phyloP scores from a whole-genome alignment of 345 rosid species.

The Sonneratia caseolaris region DNA sequence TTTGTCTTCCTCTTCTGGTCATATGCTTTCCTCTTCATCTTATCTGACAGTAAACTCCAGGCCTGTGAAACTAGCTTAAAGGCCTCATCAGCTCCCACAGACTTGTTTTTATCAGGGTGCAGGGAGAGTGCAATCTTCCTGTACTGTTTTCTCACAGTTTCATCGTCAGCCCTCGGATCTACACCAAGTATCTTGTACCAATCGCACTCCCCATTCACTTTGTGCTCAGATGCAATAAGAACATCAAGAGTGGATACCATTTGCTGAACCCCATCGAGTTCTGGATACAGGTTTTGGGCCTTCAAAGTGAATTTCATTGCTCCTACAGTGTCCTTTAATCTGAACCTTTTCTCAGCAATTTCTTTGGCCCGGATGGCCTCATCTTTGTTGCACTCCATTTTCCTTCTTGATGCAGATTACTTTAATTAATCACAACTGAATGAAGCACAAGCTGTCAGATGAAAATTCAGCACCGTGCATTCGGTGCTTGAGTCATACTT shows the following conservation, averaged over 20 bases:
- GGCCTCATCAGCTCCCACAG: slow-evolving; percentile 31
- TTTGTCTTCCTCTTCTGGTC: slow-evolving; percentile 7
- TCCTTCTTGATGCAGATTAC: background rate
- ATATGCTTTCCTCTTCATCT: slow-evolving; percentile 18
- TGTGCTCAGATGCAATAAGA: slow-evolving; percentile 17
- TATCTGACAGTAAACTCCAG: slow-evolving; percentile 32
- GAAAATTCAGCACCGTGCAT: background rate
- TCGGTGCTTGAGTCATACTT: background rate
- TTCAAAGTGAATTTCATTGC: slow-evolving; percentile 28
- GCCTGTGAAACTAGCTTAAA: slow-evolving; percentile 22
- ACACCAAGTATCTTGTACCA: slow-evolving; percentile 26
- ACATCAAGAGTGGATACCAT: slow-evolving; percentile 25
- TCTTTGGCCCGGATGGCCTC: slow-evolving; percentile 28
- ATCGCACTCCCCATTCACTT: slow-evolving; percentile 18
- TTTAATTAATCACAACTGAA: background rate
- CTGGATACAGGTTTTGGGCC: slow-evolving; percentile 30
- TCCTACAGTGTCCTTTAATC: slow-evolving; percentile 19
- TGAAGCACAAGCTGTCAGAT: background rate
- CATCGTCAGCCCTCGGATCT: slow-evolving; percentile 25
- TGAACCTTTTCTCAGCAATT: slow-evolving; percentile 26
- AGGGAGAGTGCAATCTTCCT: slow-evolving; percentile 24
- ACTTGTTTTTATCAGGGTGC: slow-evolving; percentile 38
- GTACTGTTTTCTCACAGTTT: slow-evolving; percentile 20
- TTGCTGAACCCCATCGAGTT: slow-evolving; percentile 24
- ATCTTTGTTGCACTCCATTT: slow-evolving; percentile 31